phyloP scores from a whole-genome alignment of 1,284 basidiomycete species.

The Pseudozyma sp. region DNA sequence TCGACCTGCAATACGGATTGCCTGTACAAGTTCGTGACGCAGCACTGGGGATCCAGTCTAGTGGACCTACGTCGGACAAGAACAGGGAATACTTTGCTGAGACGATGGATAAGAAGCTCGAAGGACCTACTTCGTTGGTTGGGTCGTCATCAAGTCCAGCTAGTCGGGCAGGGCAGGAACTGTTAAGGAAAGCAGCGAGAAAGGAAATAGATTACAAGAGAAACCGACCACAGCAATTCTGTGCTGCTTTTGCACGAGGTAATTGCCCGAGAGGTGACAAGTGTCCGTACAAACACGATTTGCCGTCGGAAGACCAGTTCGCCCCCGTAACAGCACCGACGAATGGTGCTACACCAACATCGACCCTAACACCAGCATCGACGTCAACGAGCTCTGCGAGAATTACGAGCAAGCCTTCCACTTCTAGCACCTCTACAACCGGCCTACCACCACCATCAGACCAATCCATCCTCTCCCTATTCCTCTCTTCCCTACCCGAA shows the following conservation, averaged over 20 bases:
- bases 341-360: slow-evolving; percentile 85
- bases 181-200: slow-evolving; percentile 91
- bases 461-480: slow-evolving; percentile 84
- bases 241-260: slow-evolving; percentile 95
- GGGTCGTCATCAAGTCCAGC: slow-evolving; percentile 63
- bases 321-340: slow-evolving; percentile 71
- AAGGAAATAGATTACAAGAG: slow-evolving; percentile 97
- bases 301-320: slow-evolving; percentile 71
- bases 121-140: slow-evolving; percentile 53
- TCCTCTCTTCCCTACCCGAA: slow-evolving; percentile 84
- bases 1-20: slow-evolving; percentile 92
- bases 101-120: slow-evolving; percentile 79
- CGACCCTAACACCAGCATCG: slow-evolving; percentile 71
- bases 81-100: slow-evolving; percentile 89
- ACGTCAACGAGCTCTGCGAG: slow-evolving; percentile 77
- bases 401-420: slow-evolving; percentile 88
- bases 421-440: slow-evolving; percentile 78
- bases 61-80: slow-evolving; percentile 93
- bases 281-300: slow-evolving; percentile 95
- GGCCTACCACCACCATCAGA: slow-evolving; percentile 92
- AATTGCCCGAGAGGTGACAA: slow-evolving; percentile 90
- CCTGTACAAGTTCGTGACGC: slow-evolving; percentile 98
- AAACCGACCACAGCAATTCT: slow-evolving; percentile 86
- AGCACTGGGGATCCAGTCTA: slow-evolving; percentile 85
- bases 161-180: slow-evolving; percentile 79